Evolutionary conservation across 1,284 basidiomycete genomes (phyloP).

Genomic region (Pholiota adiposa): DNA sequence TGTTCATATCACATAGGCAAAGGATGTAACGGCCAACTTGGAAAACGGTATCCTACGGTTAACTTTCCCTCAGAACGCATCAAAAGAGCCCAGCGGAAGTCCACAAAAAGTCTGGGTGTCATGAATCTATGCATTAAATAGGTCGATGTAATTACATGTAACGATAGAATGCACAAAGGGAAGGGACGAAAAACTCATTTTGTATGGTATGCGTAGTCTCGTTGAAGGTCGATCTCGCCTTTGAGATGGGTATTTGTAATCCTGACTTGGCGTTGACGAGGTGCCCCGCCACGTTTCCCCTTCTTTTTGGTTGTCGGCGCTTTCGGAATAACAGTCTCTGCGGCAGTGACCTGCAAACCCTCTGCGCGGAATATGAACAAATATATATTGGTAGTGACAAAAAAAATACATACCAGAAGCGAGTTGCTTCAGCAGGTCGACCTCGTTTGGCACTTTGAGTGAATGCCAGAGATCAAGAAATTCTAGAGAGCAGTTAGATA

Average conservation of each 20-base stretch:
- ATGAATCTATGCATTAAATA: not conserved
- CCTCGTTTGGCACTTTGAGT: constrained; percentile 83
- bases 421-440: constrained; percentile 78
- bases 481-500: constrained; percentile 53
- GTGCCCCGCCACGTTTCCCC: constrained; percentile 73
- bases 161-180: not conserved
- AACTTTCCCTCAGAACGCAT: constrained; percentile 15
- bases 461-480: constrained; percentile 87
- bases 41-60: constrained; percentile 21
- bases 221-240: constrained; percentile 81
- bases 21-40: constrained; percentile 24
- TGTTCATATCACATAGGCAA: constrained; percentile 15
- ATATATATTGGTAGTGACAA: constrained; percentile 14
- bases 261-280: constrained; percentile 75
- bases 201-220: constrained; percentile 16
- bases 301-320: constrained; percentile 72
- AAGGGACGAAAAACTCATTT: constrained; percentile 6
- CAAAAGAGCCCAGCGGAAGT: not conserved
- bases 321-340: constrained; percentile 57
- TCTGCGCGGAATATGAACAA: constrained; percentile 43
- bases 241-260: constrained; percentile 89
- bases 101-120: not conserved
- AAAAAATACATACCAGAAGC: constrained; percentile 55
- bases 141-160: not conserved
- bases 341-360: constrained; percentile 76